Evolutionary conservation across 352 stramenopile genomes (phyloP).

Genomic region (Phytophthora fragariaefolia): DNA sequence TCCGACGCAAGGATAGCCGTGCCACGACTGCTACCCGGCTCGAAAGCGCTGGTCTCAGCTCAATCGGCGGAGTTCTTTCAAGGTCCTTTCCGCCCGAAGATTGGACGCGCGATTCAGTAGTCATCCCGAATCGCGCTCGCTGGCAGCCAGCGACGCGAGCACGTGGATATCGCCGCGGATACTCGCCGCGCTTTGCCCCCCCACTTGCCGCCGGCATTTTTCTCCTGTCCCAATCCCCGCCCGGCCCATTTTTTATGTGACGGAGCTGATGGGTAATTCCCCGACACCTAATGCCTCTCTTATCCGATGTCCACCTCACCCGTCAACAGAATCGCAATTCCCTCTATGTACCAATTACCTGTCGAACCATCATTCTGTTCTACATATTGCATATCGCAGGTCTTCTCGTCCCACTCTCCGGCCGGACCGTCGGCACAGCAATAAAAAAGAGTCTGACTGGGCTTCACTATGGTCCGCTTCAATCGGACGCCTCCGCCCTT

Average conservation of each 20-base stretch:
- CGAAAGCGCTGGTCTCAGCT: background rate
- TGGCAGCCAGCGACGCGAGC: background rate
- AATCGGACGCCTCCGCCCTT: background rate
- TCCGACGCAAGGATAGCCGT: background rate
- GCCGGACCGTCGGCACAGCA: constrained; percentile 1
- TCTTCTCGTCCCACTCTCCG: background rate
- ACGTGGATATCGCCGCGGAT: constrained; percentile 5
- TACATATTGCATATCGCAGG: background rate
- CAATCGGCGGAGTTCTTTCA: background rate
- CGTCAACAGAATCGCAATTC: too few relatives aligned
- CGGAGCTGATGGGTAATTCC: constrained; percentile 32
- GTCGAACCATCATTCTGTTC: too few relatives aligned
- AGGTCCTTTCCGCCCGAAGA: background rate
- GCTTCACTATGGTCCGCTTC: constrained; percentile 1
- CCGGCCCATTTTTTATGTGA: constrained; percentile 34
- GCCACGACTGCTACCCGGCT: background rate
- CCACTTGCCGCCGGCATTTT: background rate
- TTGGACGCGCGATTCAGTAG: background rate
- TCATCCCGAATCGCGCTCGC: background rate
- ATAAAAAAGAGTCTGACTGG: constrained; percentile 2
- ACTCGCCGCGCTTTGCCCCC: background rate
- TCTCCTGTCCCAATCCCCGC: background rate
- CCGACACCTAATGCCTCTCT: background rate
- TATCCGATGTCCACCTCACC: too few relatives aligned
- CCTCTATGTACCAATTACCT: too few relatives aligned